These are phyloP conservation scores for Trametes hirsuta DNA, from an alignment of 1,284 basidiomycete species.

Conservation along the genomic window DNA sequence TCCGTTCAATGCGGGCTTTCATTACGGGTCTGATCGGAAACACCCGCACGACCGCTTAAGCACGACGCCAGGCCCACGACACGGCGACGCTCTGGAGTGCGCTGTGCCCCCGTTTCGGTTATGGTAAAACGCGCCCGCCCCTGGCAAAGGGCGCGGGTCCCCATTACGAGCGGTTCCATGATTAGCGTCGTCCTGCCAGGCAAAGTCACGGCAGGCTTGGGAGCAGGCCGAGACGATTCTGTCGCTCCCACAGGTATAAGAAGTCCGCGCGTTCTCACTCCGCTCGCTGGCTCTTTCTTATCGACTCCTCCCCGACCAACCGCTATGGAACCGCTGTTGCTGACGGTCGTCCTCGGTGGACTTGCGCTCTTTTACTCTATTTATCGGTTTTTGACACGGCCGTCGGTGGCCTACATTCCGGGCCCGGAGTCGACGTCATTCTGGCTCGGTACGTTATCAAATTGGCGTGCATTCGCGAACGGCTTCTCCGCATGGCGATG, in stretches of 20 bases:
- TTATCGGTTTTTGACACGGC: conserved; percentile 22
- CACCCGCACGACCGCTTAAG: background rate
- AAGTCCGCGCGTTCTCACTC: conserved; percentile 3
- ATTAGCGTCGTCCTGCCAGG: conserved; percentile 7
- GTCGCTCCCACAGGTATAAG: conserved; percentile 25
- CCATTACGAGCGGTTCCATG: background rate
- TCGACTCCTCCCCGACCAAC: conserved; percentile 1
- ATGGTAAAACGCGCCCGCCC: conserved; percentile 4
- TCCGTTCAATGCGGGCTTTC: background rate
- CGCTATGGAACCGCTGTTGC: conserved; percentile 17
- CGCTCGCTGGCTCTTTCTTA: conserved; percentile 3
- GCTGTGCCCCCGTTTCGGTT: conserved; percentile 6
- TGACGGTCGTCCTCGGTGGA: conserved; percentile 14
- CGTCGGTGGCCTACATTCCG: conserved; percentile 28
- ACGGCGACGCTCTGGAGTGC: background rate
- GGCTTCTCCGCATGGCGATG: background rate
- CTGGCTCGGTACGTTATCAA: conserved; percentile 26
- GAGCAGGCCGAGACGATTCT: conserved; percentile 2
- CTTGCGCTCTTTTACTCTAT: conserved; percentile 21
- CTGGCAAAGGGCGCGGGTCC: background rate
- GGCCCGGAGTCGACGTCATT: conserved; percentile 35
- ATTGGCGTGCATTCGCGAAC: background rate
- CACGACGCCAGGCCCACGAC: background rate
- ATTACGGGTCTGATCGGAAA: conserved; percentile 5
- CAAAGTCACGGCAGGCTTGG: conserved; percentile 1